A percentile compares a stretch with the other conserved stretches of the same genome.
Conservation (phyloP, 305 asterid genomes). For the Fraxinus paxiana region DNA sequence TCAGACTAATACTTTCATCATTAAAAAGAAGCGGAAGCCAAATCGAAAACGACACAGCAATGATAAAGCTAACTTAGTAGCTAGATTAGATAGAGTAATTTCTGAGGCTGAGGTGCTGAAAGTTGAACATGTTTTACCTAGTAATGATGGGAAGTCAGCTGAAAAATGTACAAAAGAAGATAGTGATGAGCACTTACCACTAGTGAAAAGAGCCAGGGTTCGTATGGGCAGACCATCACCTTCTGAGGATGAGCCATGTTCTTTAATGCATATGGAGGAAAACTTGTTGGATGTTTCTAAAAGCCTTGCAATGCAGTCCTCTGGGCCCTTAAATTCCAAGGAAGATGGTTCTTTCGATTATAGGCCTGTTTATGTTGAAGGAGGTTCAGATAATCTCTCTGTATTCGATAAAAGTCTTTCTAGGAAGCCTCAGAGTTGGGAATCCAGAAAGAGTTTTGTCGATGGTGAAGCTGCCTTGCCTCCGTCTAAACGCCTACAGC, state of each 20-base stretch:
- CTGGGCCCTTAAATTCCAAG: slow-evolving; percentile 35
- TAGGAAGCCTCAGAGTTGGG: slow-evolving; percentile 47
- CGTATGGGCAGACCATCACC: slow-evolving; percentile 72
- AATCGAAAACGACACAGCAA: slow-evolving; percentile 52
- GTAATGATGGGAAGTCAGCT: slow-evolving; percentile 42
- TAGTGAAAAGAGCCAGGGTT: slow-evolving; percentile 86
- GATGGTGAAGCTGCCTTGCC: slow-evolving; percentile 92
- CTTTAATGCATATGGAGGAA: slow-evolving; percentile 40
- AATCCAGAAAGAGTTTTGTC: slow-evolving; percentile 46
- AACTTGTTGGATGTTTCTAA: slow-evolving; percentile 38
- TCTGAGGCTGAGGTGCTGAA: slow-evolving; percentile 40
- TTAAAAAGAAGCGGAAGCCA: slow-evolving; percentile 73
- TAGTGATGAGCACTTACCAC: slow-evolving; percentile 87
- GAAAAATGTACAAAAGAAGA: slow-evolving; percentile 52
- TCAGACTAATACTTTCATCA: slow-evolving; percentile 48
- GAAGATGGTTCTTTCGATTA: slow-evolving; percentile 43
- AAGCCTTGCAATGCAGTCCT: slow-evolving; percentile 35
- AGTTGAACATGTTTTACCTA: slow-evolving; percentile 35
- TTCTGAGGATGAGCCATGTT: slow-evolving; percentile 37
- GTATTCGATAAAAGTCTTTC: slow-evolving; percentile 37
- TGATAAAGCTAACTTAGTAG: slow-evolving; percentile 39
- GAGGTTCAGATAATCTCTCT: slow-evolving; percentile 32
- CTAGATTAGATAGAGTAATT: slow-evolving; percentile 37
- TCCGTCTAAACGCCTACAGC: slow-evolving; percentile 87
- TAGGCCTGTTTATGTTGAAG: slow-evolving; percentile 30